Conservation (phyloP, 768 basidiomycete species). For the Calvatia gigantea region DNA sequence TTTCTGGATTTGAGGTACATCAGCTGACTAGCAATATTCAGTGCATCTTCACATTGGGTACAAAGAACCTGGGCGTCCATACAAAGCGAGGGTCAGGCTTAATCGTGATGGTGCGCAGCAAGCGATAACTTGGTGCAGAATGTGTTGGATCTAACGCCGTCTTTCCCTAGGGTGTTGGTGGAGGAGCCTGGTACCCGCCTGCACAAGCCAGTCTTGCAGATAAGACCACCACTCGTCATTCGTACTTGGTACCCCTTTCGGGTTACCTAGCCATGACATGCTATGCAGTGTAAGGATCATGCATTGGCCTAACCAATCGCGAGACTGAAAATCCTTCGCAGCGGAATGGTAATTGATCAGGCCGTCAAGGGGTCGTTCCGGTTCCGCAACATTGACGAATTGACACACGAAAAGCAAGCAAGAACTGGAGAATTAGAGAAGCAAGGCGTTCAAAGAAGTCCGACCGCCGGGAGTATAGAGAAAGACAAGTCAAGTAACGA, state of each 20-base stretch:
- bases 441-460: neutral
- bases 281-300: conserved; percentile 49
- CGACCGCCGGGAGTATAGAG: conserved; percentile 8
- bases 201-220: conserved; percentile 58
- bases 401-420: conserved; percentile 15
- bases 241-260: conserved; percentile 58
- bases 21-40: conserved; percentile 13
- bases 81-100: conserved; percentile 61
- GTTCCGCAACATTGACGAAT: conserved; percentile 44
- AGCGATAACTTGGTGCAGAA: conserved; percentile 11
- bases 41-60: conserved; percentile 64
- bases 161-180: conserved; percentile 43
- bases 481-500: conserved; percentile 11
- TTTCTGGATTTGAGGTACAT: neutral
- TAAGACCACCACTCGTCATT: conserved; percentile 41
- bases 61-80: conserved; percentile 58
- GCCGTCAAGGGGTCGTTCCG: conserved; percentile 45
- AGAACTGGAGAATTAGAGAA: conserved; percentile 13
- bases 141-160: neutral
- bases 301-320: neutral
- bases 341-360: conserved; percentile 53
- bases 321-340: conserved; percentile 19
- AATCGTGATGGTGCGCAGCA: conserved; percentile 54
- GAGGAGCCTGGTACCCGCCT: conserved; percentile 67
- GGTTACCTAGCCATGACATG: conserved; percentile 57